A percentile compares a stretch with the other conserved stretches of the same genome.
Evolutionary conservation across 225 moss, liverwort and hornwort species (phyloP).

Genomic region (Asterella californica): DNA sequence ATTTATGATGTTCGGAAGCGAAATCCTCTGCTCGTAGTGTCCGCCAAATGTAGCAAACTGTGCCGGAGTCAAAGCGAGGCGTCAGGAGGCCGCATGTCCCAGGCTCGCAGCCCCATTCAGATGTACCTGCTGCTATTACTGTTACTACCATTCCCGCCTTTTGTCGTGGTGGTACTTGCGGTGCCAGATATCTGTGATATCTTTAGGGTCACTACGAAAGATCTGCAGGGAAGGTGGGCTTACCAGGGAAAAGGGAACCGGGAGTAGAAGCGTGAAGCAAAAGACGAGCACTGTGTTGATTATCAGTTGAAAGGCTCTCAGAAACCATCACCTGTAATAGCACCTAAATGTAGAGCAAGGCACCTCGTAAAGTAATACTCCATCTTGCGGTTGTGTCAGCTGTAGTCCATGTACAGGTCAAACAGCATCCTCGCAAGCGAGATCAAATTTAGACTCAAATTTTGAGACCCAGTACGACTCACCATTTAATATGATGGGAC

Average conservation of each 20-base stretch:
- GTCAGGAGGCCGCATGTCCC: background rate
- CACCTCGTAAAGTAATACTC: background rate
- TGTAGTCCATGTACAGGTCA: background rate
- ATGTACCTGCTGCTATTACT: background rate
- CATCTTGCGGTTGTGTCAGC: background rate
- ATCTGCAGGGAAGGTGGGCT: background rate
- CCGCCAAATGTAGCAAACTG: background rate
- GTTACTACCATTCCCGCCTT: background rate
- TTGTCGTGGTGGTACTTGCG: background rate
- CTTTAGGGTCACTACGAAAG: background rate
- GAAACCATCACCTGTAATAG: background rate
- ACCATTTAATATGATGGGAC: background rate
- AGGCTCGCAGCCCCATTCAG: too few species aligned
- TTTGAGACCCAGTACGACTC: background rate
- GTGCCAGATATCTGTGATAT: background rate
- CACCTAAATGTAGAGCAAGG: background rate
- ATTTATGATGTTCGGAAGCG: background rate
- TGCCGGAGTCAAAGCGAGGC: background rate
- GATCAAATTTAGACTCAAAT: background rate
- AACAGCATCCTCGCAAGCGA: background rate
- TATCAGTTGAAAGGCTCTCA: background rate
- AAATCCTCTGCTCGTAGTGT: background rate
- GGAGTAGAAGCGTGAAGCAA: background rate
- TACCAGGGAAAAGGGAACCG: background rate
- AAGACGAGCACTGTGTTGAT: background rate